Percentiles rank a stretch among this genome's conserved stretches.
These are phyloP conservation scores for Nicotiana undulata DNA, from an alignment of 257 asterid species.

Conservation along the genomic window DNA sequence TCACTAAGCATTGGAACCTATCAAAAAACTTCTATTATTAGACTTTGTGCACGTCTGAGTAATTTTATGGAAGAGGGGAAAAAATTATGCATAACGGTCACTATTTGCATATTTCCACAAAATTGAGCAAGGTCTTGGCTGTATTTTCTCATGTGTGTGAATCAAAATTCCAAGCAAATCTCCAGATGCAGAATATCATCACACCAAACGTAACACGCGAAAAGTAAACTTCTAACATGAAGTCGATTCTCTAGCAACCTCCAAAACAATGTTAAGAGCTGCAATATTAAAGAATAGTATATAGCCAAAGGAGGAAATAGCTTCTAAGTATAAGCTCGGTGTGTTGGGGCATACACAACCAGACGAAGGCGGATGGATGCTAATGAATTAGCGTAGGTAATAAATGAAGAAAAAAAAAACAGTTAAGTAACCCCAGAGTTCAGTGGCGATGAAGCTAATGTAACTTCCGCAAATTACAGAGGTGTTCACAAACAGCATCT, in stretches of 20 bases:
- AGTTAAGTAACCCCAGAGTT: not conserved
- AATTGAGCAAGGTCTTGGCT: not conserved
- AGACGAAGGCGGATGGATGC: not conserved
- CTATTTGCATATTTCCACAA: not conserved
- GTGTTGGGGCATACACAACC: not conserved
- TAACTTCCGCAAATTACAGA: slow-evolving; percentile 83
- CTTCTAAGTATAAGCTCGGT: not conserved
- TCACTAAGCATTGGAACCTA: not conserved
- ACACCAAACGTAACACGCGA: not conserved
- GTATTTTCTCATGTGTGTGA: not conserved
- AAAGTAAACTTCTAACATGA: not conserved
- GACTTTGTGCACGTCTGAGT: not conserved
- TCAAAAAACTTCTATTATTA: not conserved
- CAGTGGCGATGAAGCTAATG: slow-evolving; percentile 1
- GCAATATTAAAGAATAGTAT: not conserved
- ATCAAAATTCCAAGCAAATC: not conserved
- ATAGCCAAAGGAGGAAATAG: not conserved
- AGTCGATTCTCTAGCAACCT: not conserved
- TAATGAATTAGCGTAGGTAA: not conserved
- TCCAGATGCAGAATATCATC: not conserved
- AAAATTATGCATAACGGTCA: too few species aligned
- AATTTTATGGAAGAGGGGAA: not conserved
- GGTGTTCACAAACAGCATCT: slow-evolving; percentile 82
- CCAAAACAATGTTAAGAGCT: not conserved
- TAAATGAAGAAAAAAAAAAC: not conserved